Conservation (phyloP, 78 protist genomes). For the Dictyostelium discoideum region dicty_2.7 NC_007091.3:2675501-2676000, state of each 20-base stretch:
- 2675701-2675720: not conserved
- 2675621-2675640: not conserved
- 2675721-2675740: not conserved
- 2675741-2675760: conserved; percentile 23
- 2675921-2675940: not conserved
- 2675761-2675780: not conserved
- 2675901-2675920: not conserved
- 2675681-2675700: conserved; percentile 1
- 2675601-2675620: not conserved
- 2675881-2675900: not conserved
- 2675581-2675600: not conserved
- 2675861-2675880: not conserved
- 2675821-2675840: not conserved
- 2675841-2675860: not conserved
- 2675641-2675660: not conserved
- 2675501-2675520: not conserved
- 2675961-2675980: not conserved
- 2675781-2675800: not conserved
- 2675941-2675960: conserved; percentile 8
- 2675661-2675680: not conserved
- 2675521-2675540: not conserved
- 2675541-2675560: not conserved
- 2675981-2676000: not conserved
- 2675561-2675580: not conserved
- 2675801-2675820: not conserved